These are phyloP conservation scores for Alternaria metachromatica DNA, from an alignment of 2,329 filamentous ascomycete genomes.

Conservation along the genomic window DNA sequence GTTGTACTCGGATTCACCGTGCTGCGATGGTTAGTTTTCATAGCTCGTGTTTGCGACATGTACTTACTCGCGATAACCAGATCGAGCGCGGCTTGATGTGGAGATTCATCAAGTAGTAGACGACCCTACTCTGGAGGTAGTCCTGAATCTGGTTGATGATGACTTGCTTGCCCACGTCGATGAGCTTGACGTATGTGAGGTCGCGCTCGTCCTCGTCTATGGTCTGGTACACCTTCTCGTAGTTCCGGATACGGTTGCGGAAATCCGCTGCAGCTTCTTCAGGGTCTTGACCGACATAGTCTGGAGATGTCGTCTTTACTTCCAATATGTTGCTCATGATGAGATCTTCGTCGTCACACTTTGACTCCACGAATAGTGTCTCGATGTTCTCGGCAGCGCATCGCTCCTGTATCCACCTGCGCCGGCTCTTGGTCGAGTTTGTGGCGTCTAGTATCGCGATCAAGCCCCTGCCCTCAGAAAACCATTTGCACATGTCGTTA, in stretches of 20 bases:
- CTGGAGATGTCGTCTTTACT: conserved; percentile 95
- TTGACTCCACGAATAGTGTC: conserved; percentile 94
- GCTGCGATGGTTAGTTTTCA: conserved; percentile 58
- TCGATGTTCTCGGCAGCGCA: conserved; percentile 80
- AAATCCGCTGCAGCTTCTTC: conserved; percentile 92
- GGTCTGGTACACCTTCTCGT: conserved; percentile 95
- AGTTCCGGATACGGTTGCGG: conserved; percentile 91
- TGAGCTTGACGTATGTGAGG: conserved; percentile 95
- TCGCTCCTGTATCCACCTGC: conserved; percentile 87
- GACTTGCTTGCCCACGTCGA: conserved; percentile 93
- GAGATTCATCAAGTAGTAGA: conserved; percentile 98
- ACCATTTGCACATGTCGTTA: conserved; percentile 94
- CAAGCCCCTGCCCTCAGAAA: conserved; percentile 74
- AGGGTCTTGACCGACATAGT: conserved; percentile 93
- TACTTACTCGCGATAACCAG: conserved; percentile 87
- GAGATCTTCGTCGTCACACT: conserved; percentile 92
- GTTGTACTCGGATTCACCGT: conserved; percentile 95
- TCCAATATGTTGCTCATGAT: conserved; percentile 99
- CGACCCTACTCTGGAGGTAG: conserved; percentile 93
- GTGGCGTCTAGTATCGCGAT: conserved; percentile 97
- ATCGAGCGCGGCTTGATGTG: conserved; percentile 97
- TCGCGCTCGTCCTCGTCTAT: conserved; percentile 88
- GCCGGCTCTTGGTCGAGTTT: conserved; percentile 88
- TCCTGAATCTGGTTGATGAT: conserved; percentile 98
- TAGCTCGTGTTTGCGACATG: not conserved